Evolutionary conservation across 257 asterid genomes (phyloP).

Genomic region (Salvia splendens): DNA sequence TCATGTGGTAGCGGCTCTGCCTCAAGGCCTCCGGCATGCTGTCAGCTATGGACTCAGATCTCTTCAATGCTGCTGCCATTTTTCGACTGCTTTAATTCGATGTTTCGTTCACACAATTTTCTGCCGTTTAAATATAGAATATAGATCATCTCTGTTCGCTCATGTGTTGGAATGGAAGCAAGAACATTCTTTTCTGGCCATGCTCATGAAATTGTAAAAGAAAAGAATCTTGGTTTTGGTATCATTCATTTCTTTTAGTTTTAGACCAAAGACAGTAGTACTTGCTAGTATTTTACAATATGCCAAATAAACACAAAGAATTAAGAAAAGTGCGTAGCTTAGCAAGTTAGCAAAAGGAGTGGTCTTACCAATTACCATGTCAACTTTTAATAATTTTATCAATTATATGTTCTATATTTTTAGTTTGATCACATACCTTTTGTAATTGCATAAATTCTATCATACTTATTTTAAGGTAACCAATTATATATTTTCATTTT

Average conservation of each 20-base stretch:
- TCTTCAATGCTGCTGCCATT: conserved; percentile 49
- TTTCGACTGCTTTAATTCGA: no score
- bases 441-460: no score
- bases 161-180: conserved; percentile 31
- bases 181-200: conserved; percentile 42
- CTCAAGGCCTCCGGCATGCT: conserved; percentile 92
- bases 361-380: no score
- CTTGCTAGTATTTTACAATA: background rate
- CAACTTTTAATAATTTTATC: no score
- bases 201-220: conserved; percentile 40
- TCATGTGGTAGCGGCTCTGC: conserved; percentile 89
- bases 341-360: background rate
- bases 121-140: no score
- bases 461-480: no score
- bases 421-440: no score
- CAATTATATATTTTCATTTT: no score
- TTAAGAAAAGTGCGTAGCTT: no score
- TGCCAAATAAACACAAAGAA: background rate
- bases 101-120: conserved; percentile 10
- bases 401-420: no score
- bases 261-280: conserved; percentile 15
- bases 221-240: conserved; percentile 57
- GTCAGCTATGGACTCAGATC: conserved; percentile 69
- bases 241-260: conserved; percentile 55
- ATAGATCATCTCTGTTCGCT: no score